Base-by-base conservation (phyloP, 1,139 yeast genomes). In the Yamadazyma sp. region DNA sequence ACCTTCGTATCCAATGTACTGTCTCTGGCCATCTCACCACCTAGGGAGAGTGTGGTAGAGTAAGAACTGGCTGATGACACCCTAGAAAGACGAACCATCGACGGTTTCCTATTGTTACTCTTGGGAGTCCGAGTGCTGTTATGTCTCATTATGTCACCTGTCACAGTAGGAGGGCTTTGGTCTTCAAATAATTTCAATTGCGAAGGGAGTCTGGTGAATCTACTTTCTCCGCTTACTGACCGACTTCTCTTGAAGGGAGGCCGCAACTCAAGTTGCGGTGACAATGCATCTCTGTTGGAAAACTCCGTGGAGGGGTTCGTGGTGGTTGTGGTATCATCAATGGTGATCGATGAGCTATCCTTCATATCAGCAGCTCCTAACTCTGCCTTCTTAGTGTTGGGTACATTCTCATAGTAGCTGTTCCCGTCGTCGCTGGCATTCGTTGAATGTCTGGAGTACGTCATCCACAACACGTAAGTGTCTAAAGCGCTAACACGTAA, bases 391-490 rank as follows among this genome's bases (percentile, higher is more conserved):
- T 7, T 24, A 24, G 27, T 7, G 14, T 12, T 15, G 5, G n/a
- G n/a, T 9, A 16, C 16, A 5, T 17, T 20, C 16, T 15, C 31
- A n/a, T 28, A 16, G 9, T 26, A 26, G 9, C 9, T 26, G 16
- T 12, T 12, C 4, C 15, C 12, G 12, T 24, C 26, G n/a, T 26
- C 34, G 29, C 26, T 14, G 26, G 26, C n/a, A 10, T 12, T 27
- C n/a, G 32, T 34, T 20, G 58, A 46, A 33, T 59, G 61, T 50
- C 88, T 75, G 1, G 95, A 83, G 56, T 86, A 89, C 0, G 96
- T 87, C n/a, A 91, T 73, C 97, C 97, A 91, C 17, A 89, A 60
- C 3, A 87, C 82, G 46, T 77, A 74, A 4, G 81, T 69, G 24
- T 78, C 80, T 16, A 67, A 58, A 17, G 79, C 75, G 15, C 87